Evolutionary conservation across 1,139 yeast species (phyloP).

Genomic region (Yamadazyma diddensiae): DNA sequence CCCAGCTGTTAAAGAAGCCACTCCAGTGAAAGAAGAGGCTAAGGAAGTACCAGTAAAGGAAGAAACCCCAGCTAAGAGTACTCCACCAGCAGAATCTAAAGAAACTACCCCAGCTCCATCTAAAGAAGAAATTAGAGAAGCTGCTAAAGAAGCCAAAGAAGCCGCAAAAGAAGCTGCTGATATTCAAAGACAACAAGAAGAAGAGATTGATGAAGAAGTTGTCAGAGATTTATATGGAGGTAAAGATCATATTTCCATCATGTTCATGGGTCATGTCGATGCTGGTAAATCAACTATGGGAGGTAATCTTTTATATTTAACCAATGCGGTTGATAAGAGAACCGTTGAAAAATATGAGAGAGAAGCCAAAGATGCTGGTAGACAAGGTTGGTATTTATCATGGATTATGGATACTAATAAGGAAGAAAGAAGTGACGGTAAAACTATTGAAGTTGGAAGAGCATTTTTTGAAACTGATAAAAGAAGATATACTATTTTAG

Average conservation of each 20-base stretch:
- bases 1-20: constrained; percentile 4
- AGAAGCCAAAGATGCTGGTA: constrained; percentile 98
- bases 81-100: constrained; percentile 8
- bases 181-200: constrained; percentile 67
- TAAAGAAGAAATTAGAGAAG: constrained; percentile 15
- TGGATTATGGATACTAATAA: constrained; percentile 99
- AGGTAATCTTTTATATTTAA: constrained; percentile 87
- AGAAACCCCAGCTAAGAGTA: constrained; percentile 10
- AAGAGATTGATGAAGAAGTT: constrained; percentile 81
- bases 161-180: constrained; percentile 16
- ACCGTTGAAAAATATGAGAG: constrained; percentile 98
- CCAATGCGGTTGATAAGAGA: constrained; percentile 98
- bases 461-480: constrained; percentile 96
- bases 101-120: constrained; percentile 12
- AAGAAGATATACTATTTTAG: constrained; percentile 95
- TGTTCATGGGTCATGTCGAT: constrained; percentile 99
- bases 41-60: constrained; percentile 7
- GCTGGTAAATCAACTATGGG: constrained; percentile 99
- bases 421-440: constrained; percentile 98
- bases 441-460: constrained; percentile 97
- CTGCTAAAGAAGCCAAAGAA: constrained; percentile 8
- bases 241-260: constrained; percentile 93
- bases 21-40: constrained; percentile 5
- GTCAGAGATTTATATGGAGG: constrained; percentile 94
- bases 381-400: constrained; percentile 98